These are phyloP conservation scores for Diutina pseudorugosa DNA, from an alignment of 1,139 yeast genomes.

Conservation along the genomic window DNA sequence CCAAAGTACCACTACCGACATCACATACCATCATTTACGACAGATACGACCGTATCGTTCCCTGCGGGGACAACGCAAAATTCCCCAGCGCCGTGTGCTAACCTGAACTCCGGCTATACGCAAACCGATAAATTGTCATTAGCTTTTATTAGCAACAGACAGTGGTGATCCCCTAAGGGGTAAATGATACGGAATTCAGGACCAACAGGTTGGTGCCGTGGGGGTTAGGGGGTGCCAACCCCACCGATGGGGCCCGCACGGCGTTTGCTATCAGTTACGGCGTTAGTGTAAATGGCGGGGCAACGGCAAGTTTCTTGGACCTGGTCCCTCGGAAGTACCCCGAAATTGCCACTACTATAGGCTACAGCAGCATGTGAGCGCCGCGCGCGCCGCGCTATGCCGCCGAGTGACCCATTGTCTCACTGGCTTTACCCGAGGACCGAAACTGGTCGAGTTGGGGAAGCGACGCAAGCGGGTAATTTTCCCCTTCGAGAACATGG, in stretches of 20 bases:
- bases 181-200: too few species aligned
- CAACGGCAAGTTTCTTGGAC: not conserved
- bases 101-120: too few species aligned
- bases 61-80: not conserved
- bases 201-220: not conserved
- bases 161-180: too few species aligned
- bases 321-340: not conserved
- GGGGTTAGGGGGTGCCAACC: too few species aligned
- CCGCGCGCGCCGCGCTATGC: not conserved
- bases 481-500: not conserved
- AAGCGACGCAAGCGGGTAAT: not conserved
- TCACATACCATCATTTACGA: not conserved
- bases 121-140: too few species aligned
- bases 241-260: not conserved
- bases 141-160: too few species aligned
- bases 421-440: not conserved
- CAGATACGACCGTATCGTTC: not conserved
- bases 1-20: not conserved
- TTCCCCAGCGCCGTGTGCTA: not conserved
- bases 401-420: not conserved
- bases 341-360: too few species aligned
- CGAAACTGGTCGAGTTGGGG: not conserved
- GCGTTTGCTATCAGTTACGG: not conserved
- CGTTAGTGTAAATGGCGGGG: not conserved
- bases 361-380: not conserved